phyloP scores from a whole-genome alignment of 108 stramenopile genomes.

The Skeletonema costatum region DNA sequence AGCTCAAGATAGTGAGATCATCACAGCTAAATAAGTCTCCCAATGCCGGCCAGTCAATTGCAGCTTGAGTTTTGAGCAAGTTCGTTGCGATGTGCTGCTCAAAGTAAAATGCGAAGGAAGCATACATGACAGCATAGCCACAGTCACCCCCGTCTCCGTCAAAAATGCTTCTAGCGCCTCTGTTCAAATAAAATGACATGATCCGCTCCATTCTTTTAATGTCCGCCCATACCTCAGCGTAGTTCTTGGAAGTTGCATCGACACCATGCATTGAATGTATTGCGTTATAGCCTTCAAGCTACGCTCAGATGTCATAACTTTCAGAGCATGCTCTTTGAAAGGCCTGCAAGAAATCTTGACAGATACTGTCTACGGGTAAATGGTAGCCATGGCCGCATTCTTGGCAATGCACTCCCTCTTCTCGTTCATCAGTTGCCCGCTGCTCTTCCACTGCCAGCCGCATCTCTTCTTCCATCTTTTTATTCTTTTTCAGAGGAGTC shows the following conservation, averaged over 20 bases:
- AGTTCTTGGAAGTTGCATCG: not conserved
- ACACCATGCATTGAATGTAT: no score
- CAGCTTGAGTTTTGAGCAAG: not conserved
- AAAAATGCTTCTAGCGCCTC: no score
- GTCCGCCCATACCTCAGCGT: not conserved
- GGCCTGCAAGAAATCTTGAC: no score
- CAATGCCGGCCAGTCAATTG: not conserved
- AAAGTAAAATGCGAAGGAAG: not conserved
- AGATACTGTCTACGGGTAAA: no score
- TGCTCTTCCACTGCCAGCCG: not conserved
- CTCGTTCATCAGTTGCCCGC: no score
- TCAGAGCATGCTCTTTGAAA: no score
- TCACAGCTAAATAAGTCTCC: not conserved
- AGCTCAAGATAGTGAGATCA: not conserved
- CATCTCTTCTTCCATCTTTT: not conserved
- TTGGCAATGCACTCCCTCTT: no score
- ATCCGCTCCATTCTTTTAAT: not conserved
- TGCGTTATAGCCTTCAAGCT: no score
- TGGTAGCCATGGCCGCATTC: no score
- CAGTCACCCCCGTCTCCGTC: not conserved
- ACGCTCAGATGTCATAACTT: no score
- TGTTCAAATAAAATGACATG: not conserved
- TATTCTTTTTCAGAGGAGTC: not conserved
- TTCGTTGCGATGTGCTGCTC: not conserved
- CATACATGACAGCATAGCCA: not conserved